Evolutionary conservation across 2,329 filamentous ascomycete species (phyloP).

Genomic region (Paecilomyces variotii): DNA sequence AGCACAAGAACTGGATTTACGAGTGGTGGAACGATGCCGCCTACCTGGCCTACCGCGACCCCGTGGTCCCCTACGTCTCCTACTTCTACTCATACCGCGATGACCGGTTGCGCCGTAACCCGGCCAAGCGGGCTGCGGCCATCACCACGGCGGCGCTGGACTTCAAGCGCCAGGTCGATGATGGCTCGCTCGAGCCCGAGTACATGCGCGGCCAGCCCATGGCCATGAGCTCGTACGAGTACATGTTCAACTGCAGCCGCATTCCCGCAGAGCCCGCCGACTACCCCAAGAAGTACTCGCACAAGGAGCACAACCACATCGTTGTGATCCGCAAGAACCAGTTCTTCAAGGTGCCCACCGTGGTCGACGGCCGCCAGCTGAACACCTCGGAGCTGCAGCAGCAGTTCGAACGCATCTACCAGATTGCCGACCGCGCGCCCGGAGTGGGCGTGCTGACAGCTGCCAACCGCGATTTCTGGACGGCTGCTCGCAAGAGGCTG

Average conservation of each 20-base stretch:
- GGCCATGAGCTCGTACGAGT: constrained; percentile 97
- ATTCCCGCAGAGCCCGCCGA: constrained; percentile 77
- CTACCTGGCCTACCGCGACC: constrained; percentile 88
- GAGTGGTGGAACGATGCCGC: constrained; percentile 98
- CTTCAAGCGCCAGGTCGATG: constrained; percentile 90
- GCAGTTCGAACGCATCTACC: constrained; percentile 79
- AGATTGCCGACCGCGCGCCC: constrained; percentile 63
- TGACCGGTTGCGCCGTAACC: constrained; percentile 78
- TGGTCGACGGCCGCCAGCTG: constrained; percentile 74
- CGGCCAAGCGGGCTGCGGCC: constrained; percentile 85
- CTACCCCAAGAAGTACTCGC: constrained; percentile 70
- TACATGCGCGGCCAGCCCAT: constrained; percentile 98
- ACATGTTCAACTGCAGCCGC: constrained; percentile 95
- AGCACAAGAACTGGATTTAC: constrained; percentile 84
- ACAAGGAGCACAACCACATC: constrained; percentile 73
- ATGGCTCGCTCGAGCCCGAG: constrained; percentile 78
- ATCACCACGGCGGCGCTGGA: constrained; percentile 78
- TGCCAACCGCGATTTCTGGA: constrained; percentile 90
- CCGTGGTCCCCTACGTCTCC: constrained; percentile 93
- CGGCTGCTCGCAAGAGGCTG: constrained; percentile 70
- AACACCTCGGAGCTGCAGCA: constrained; percentile 83
- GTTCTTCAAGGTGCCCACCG: constrained; percentile 85
- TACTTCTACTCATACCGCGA: constrained; percentile 99
- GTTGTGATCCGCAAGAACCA: constrained; percentile 90
- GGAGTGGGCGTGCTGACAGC: constrained; percentile 79